These are phyloP conservation scores for Ambrosiella cleistominuta DNA, from an alignment of 2,329 filamentous ascomycete species.

Conservation along the genomic window DNA sequence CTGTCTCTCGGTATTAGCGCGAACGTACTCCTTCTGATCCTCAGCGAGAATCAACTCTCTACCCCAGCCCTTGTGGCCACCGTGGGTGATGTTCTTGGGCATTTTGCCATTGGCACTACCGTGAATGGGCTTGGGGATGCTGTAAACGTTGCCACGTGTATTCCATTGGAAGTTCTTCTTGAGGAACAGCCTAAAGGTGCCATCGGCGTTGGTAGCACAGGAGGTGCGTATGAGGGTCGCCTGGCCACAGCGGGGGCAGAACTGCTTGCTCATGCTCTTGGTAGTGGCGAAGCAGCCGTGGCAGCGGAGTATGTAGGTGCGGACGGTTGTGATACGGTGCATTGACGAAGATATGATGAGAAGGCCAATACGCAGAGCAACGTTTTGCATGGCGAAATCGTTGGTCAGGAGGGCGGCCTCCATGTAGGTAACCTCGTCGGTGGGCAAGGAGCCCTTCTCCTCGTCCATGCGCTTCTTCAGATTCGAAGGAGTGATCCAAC, in stretches of 20 bases:
- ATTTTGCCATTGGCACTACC: slow-evolving; percentile 65
- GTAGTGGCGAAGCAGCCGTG: slow-evolving; percentile 81
- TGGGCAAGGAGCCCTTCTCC: slow-evolving; percentile 30
- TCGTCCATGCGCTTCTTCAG: slow-evolving; percentile 66
- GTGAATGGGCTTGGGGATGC: slow-evolving; percentile 74
- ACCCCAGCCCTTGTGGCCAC: slow-evolving; percentile 79
- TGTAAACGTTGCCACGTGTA: slow-evolving; percentile 78
- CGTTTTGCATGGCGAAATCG: slow-evolving; percentile 97
- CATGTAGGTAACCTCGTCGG: slow-evolving; percentile 38
- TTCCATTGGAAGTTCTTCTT: slow-evolving; percentile 96
- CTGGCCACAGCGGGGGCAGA: slow-evolving; percentile 83
- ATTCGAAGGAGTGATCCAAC: slow-evolving; percentile 91
- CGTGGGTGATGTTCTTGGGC: slow-evolving; percentile 41
- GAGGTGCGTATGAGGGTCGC: slow-evolving; percentile 68
- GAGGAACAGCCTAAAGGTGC: slow-evolving; percentile 69
- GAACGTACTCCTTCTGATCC: slow-evolving; percentile 84
- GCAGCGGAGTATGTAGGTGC: slow-evolving; percentile 80
- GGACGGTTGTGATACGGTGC: slow-evolving; percentile 65
- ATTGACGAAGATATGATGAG: slow-evolving; percentile 68
- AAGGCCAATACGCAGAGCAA: slow-evolving; percentile 84
- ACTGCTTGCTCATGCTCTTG: slow-evolving; percentile 73
- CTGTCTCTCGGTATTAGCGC: slow-evolving; percentile 44
- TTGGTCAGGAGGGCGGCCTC: slow-evolving; percentile 85
- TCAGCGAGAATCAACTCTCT: slow-evolving; percentile 69
- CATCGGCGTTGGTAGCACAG: slow-evolving; percentile 66